phyloP scores from a whole-genome alignment of 2,329 filamentous ascomycete genomes.

The Claviceps arundinis region DNA sequence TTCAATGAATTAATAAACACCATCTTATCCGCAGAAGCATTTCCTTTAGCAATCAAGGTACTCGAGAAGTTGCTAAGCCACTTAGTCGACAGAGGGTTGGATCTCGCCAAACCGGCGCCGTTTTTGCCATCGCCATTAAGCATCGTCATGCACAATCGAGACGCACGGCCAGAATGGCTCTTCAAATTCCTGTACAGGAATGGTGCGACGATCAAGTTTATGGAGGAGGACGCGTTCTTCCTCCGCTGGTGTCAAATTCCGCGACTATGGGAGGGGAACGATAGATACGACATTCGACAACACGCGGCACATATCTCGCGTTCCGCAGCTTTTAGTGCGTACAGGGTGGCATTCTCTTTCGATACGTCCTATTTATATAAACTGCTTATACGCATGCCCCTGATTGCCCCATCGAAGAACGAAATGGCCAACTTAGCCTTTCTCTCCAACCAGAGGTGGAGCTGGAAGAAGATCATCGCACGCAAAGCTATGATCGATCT shows the following conservation, averaged over 20 bases:
- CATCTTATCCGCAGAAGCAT: neutral
- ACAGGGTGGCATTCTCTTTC: neutral
- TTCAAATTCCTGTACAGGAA: neutral
- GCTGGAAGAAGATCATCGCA: neutral
- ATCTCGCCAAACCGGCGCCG: neutral
- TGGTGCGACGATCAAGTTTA: neutral
- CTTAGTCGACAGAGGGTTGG: neutral
- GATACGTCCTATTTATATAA: neutral
- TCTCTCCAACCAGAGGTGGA: neutral
- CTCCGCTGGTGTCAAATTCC: neutral
- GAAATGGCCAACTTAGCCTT: neutral
- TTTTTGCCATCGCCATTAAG: neutral
- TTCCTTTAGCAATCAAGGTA: neutral
- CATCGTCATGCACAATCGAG: neutral
- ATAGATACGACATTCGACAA: neutral
- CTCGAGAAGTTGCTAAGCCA: neutral
- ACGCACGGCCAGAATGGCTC: conserved; percentile 1
- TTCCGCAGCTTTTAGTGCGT: neutral
- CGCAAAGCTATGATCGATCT: neutral
- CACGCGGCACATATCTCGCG: neutral
- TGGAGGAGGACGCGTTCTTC: neutral
- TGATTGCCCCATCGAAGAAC: neutral
- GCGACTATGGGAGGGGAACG: neutral
- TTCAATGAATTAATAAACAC: neutral
- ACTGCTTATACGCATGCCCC: neutral